Percentiles rank a stretch among this genome's conserved stretches.
Conservation (phyloP, 495 filamentous ascomycete species). For the Neurospora sp. region DNA sequence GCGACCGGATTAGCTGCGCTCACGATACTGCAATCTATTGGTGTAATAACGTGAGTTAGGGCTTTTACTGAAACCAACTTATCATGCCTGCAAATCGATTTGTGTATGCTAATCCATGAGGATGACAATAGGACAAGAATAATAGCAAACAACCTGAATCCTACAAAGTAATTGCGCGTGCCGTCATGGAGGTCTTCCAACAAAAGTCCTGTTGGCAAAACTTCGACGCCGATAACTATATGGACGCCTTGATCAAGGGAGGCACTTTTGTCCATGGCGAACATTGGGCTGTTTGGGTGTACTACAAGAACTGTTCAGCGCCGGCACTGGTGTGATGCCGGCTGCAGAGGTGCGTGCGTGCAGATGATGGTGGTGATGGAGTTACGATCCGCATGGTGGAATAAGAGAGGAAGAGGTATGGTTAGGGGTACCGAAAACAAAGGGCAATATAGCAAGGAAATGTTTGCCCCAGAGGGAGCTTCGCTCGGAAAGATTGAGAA, state of each 20-base stretch:
- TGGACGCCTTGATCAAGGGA: background rate
- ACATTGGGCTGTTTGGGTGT: background rate
- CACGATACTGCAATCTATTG: background rate
- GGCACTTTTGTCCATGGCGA: background rate
- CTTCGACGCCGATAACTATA: background rate
- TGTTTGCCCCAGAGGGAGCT: background rate
- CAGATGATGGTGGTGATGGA: background rate
- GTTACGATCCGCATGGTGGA: background rate
- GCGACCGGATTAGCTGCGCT: background rate
- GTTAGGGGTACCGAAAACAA: no score
- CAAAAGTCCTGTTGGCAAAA: background rate
- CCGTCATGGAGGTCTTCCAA: background rate
- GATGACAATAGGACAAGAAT: background rate
- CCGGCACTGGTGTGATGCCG: no score
- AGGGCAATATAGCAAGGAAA: background rate
- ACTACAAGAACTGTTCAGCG: background rate
- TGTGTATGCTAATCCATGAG: background rate
- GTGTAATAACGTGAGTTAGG: background rate
- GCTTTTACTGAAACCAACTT: background rate
- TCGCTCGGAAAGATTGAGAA: background rate
- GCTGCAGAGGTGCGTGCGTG: background rate
- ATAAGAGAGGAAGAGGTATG: background rate
- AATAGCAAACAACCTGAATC: background rate
- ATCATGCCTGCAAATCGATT: background rate
- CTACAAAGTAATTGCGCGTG: background rate